Conservation (phyloP, 768 basidiomycete species). For the Phaffia australis region DNA sequence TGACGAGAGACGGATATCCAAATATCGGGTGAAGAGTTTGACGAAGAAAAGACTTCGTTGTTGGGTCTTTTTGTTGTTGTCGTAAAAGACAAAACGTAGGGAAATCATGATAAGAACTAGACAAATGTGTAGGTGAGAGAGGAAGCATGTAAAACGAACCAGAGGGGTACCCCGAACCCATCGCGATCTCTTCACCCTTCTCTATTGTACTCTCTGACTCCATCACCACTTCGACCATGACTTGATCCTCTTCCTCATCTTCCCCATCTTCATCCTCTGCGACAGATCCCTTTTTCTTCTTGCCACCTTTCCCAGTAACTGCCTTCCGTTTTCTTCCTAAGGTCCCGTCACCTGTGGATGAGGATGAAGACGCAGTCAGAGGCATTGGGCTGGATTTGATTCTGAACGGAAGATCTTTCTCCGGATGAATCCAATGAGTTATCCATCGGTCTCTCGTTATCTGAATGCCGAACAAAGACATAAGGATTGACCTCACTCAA, state of each 20-base stretch:
- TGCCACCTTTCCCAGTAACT: not conserved
- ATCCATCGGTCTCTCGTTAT: conserved; percentile 25
- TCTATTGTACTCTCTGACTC: conserved; percentile 24
- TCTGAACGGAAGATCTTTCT: conserved; percentile 6
- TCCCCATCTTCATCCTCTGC: conserved; percentile 26
- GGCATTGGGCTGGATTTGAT: not conserved
- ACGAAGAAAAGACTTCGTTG: conserved; percentile 77
- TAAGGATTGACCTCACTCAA: not conserved
- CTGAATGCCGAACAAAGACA: not conserved
- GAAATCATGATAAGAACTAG: too few species aligned
- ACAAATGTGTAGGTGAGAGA: too few species aligned
- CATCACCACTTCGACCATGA: conserved; percentile 24
- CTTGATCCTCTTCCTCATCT: conserved; percentile 21
- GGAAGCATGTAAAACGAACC: conserved; percentile 6
- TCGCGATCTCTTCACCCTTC: conserved; percentile 17
- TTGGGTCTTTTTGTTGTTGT: conserved; percentile 60
- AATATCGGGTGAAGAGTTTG: conserved; percentile 71
- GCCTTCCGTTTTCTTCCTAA: conserved; percentile 16
- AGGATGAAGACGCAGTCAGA: not conserved
- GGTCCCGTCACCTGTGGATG: not conserved
- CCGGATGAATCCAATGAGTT: conserved; percentile 25
- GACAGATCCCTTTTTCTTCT: conserved; percentile 24
- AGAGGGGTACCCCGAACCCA: conserved; percentile 22
- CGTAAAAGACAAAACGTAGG: conserved; percentile 5
- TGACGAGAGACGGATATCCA: conserved; percentile 76